Evolutionary conservation across 2,329 filamentous ascomycete species (phyloP), one percentile per base, ranked within the genome.

Genomic region (Tolypocladium ovalisporum): DNA sequence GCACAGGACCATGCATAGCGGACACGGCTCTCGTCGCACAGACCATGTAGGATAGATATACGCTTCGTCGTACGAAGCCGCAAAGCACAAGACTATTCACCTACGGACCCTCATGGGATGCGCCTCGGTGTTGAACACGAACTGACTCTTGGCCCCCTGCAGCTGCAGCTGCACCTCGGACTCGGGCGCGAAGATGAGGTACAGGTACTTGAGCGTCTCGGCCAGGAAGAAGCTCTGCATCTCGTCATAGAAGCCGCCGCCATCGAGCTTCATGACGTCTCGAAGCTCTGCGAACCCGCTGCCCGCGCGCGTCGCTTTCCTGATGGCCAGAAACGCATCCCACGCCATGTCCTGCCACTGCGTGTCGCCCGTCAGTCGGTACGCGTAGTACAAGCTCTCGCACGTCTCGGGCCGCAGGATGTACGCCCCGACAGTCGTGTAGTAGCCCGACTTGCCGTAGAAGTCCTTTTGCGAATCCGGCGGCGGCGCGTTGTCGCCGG

Each of bases 211-310:
- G 70, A 96, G 69, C 61, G 91, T 87, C 75, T 96, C 90, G 0
- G 90, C 90, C 70, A 95, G 90, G 76, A 88, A 86, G 74, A 94
- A 96, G 65, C 87, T 92, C 73, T 96, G 89, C 77, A 93, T 88
- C 68, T 87, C 86, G 69, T 96, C 83, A 47, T 72, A 70, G 59
- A 80, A 83, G 0, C 73, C 71, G 1, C 87, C 88, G 12, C 88
- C 89, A 35, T 76, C 77, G 4, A 66, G 64, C 3, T 71, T 73
- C 63, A 88, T 89, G 52, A 95, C 88, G 67, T 95, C 71, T 0
- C 65, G 68, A 57, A 95, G 74, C 35, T 80, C 78, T 15, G 81
- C 81, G 71, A 84, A 95, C 9, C 88, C 90, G 27, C 80, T 85
- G 8, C 81, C 82, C 0, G 80, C 82, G 29, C 80, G 74, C 61